Percentiles rank a stretch among this genome's conserved stretches.
Evolutionary conservation across 345 rosid genomes (phyloP).

Genomic region (Salix suchowensis): DNA sequence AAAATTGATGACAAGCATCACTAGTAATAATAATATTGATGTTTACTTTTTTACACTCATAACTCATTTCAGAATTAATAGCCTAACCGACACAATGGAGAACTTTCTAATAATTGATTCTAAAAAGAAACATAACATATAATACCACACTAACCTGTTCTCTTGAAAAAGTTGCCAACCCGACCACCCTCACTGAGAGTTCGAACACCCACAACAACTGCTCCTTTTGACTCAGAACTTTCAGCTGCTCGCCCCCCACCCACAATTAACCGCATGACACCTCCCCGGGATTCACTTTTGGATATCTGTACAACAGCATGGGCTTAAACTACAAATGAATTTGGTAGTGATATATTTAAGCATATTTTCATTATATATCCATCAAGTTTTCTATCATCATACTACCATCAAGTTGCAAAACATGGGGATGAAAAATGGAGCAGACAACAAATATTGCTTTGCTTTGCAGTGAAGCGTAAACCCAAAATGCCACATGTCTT

Average conservation of each 20-base stretch:
- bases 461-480: background rate
- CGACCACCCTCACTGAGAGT: conserved; percentile 99
- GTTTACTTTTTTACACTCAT: background rate
- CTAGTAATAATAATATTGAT: background rate
- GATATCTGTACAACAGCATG: conserved; percentile 47
- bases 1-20: background rate
- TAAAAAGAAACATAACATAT: background rate
- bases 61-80: background rate
- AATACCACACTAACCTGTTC: conserved; percentile 63
- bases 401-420: background rate
- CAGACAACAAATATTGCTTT: background rate
- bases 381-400: background rate
- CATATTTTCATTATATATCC: conserved; percentile 1
- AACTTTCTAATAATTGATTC: background rate
- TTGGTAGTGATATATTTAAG: background rate
- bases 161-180: conserved; percentile 93
- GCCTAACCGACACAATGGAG: background rate
- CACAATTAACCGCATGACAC: conserved; percentile 98
- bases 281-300: conserved; percentile 73
- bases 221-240: conserved; percentile 77
- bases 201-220: conserved; percentile 94
- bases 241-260: conserved; percentile 99
- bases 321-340: background rate
- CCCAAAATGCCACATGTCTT: background rate
- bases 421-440: background rate